These are phyloP conservation scores for Schizopora paradoxa DNA, from an alignment of 1,284 basidiomycete genomes.

Conservation along the genomic window DNA sequence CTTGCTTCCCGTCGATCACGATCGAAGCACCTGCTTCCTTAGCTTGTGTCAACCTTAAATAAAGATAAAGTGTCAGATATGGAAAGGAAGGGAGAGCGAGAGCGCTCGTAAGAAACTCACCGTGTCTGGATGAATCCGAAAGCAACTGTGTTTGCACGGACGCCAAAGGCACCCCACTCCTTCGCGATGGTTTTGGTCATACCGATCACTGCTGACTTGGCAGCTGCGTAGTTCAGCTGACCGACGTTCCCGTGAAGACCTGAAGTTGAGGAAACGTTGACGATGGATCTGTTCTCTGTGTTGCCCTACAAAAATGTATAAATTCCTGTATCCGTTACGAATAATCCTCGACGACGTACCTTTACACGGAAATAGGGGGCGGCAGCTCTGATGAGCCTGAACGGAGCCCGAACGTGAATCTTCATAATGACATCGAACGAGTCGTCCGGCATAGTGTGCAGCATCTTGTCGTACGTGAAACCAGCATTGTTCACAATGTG, in stretches of 20 bases:
- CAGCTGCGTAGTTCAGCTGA: constrained; percentile 79
- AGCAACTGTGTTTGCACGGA: constrained; percentile 77
- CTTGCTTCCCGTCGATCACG: constrained; percentile 79
- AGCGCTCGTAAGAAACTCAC: constrained; percentile 30
- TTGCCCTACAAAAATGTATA: constrained; percentile 11
- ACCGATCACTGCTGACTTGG: constrained; percentile 72
- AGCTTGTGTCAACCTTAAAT: constrained; percentile 52
- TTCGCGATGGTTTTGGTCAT: constrained; percentile 83
- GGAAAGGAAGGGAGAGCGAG: not conserved
- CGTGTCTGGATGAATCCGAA: constrained; percentile 73
- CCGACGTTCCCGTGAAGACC: constrained; percentile 83
- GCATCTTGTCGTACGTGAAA: constrained; percentile 86
- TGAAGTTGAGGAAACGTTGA: constrained; percentile 73
- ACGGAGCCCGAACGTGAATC: constrained; percentile 69
- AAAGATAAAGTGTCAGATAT: constrained; percentile 23
- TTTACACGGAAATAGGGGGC: constrained; percentile 84
- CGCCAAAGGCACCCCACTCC: constrained; percentile 82
- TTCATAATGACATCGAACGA: constrained; percentile 79
- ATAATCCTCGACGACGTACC: too few species aligned
- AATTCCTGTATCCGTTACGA: constrained; percentile 5
- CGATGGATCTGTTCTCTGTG: constrained; percentile 67
- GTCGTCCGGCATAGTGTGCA: constrained; percentile 82
- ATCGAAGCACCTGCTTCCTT: constrained; percentile 77
- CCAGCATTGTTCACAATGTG: constrained; percentile 87
- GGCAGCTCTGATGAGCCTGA: constrained; percentile 78